Conservation (phyloP, 805 yeast species). For the Ogataea salicorniae region DNA sequence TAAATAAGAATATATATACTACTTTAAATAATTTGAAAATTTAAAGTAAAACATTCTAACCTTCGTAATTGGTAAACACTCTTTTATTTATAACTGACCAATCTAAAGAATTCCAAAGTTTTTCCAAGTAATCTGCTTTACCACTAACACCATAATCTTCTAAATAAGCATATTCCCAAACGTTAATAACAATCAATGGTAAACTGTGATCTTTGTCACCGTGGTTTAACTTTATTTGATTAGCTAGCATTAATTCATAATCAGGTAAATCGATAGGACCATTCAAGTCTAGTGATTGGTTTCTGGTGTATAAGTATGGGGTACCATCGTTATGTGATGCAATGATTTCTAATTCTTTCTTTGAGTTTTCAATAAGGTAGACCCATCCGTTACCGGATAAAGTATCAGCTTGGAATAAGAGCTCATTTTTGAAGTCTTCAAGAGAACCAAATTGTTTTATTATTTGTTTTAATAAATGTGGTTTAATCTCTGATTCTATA, state of each 20-base stretch:
- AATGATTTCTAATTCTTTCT: slow-evolving; percentile 50
- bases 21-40: no score
- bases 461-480: slow-evolving; percentile 29
- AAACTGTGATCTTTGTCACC: slow-evolving; percentile 55
- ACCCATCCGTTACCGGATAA: slow-evolving; percentile 72
- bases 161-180: slow-evolving; percentile 88
- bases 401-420: slow-evolving; percentile 46
- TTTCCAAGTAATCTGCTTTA: slow-evolving; percentile 66
- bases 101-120: slow-evolving; percentile 72
- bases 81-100: slow-evolving; percentile 70
- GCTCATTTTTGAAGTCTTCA: slow-evolving; percentile 46
- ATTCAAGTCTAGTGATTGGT: slow-evolving; percentile 72
- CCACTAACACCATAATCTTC: slow-evolving; percentile 80
- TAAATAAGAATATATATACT: not conserved
- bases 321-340: slow-evolving; percentile 71
- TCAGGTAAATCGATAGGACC: slow-evolving; percentile 59
- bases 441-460: slow-evolving; percentile 36
- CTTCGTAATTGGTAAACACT: slow-evolving; percentile 23
- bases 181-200: slow-evolving; percentile 71
- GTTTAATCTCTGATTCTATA: slow-evolving; percentile 19
- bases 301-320: slow-evolving; percentile 63
- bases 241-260: slow-evolving; percentile 40
- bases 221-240: slow-evolving; percentile 17
- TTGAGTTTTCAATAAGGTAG: slow-evolving; percentile 60
- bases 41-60: not conserved